A percentile compares a stretch with the other conserved stretches of the same genome.
These are phyloP conservation scores for Aspergillus flavus DNA, from an alignment of 2,329 filamentous ascomycete species.

Conservation along the genomic window DNA sequence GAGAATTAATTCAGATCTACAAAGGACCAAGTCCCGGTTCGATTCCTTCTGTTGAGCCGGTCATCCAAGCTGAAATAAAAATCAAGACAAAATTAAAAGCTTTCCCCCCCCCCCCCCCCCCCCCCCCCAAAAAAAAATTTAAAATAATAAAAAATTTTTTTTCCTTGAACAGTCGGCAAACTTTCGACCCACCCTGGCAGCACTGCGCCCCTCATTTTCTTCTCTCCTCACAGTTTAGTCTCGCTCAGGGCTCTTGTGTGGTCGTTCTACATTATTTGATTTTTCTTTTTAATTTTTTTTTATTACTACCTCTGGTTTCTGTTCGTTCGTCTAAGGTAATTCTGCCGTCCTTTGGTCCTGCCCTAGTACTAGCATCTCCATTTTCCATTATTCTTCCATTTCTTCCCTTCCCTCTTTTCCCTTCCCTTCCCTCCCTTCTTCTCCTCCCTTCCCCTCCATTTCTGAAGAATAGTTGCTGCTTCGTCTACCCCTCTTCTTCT, in stretches of 20 bases:
- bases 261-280: conserved; percentile 7
- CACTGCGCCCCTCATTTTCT: conserved; percentile 24
- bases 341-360: conserved; percentile 24
- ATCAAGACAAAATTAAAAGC: conserved; percentile 4
- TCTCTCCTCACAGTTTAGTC: conserved; percentile 5
- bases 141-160: background rate
- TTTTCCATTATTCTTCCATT: conserved; percentile 21
- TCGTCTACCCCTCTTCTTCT: conserved; percentile 24
- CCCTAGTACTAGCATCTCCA: conserved; percentile 25
- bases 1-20: conserved; percentile 18
- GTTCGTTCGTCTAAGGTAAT: conserved; percentile 26
- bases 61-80: background rate
- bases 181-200: conserved; percentile 23
- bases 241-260: conserved; percentile 4
- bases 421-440: conserved; percentile 20
- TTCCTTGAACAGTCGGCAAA: conserved; percentile 20
- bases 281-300: conserved; percentile 8
- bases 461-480: conserved; percentile 24
- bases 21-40: conserved; percentile 7
- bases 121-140: background rate
- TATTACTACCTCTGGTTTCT: conserved; percentile 13
- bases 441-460: conserved; percentile 20
- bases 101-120: too few relatives aligned
- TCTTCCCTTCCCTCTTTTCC: conserved; percentile 16
- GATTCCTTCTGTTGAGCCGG: conserved; percentile 5